These are phyloP conservation scores for Orbilia javanica DNA, from an alignment of 2,329 filamentous ascomycete genomes.

Conservation along the genomic window DNA sequence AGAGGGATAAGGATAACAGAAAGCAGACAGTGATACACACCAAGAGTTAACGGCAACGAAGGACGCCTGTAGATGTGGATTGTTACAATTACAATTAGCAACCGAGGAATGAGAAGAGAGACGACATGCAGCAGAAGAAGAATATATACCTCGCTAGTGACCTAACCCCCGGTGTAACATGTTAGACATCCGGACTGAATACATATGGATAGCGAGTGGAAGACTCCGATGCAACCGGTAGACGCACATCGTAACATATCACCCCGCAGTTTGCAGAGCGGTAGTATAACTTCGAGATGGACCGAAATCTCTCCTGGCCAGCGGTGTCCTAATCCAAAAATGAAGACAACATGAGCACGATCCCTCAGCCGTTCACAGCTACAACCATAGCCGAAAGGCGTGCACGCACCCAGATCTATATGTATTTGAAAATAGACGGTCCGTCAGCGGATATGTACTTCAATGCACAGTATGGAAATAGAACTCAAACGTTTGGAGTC, in stretches of 20 bases:
- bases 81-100: slow-evolving; percentile 42
- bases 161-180: slow-evolving; percentile 6
- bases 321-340: slow-evolving; percentile 67
- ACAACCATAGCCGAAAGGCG: not conserved
- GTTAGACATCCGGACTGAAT: too few relatives aligned
- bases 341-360: not conserved
- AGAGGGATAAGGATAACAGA: slow-evolving; percentile 29
- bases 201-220: not conserved
- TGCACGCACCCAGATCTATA: slow-evolving; percentile 53
- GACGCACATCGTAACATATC: slow-evolving; percentile 62
- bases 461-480: not conserved
- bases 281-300: slow-evolving; percentile 95
- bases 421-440: not conserved
- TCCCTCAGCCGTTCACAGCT: not conserved
- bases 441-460: not conserved
- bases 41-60: slow-evolving; percentile 63
- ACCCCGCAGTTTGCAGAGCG: slow-evolving; percentile 69
- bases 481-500: not conserved
- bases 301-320: slow-evolving; percentile 93
- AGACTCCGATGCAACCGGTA: not conserved
- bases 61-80: slow-evolving; percentile 49
- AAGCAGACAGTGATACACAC: slow-evolving; percentile 35
- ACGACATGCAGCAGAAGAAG: too few relatives aligned
- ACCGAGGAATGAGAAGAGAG: not conserved
- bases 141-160: slow-evolving; percentile 56